Base-by-base conservation (phyloP, 1,284 basidiomycete genomes). In the Apiotrichum brassicae region DNA sequence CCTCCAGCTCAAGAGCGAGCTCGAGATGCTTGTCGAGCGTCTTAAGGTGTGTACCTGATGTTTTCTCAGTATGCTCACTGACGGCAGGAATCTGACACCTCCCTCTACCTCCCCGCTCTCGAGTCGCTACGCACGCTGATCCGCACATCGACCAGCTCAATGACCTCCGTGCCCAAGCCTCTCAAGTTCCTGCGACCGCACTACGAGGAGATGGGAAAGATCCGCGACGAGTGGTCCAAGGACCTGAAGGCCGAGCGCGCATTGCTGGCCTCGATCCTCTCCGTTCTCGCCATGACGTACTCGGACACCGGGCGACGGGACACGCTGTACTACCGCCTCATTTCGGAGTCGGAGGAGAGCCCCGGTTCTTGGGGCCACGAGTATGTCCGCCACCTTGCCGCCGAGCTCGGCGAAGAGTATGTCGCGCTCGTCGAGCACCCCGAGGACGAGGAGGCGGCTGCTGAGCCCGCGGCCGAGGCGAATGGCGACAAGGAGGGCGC, bases 161-260 rank as follows among this genome's bases (percentile, higher is more conserved):
- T 99, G 94, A 99, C 95, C n/a, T 94, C 90, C 14, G 95, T 99
- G 13, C 95, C 95, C 3, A 98, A 99, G 77, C 95, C 95, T 30
- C 81, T 99, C 57, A 99, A 99, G 75, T 99, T 98, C 76, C 81
- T 99, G 42, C 85, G 93, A 54, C 94, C 93, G 24, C 87, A 93
- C 68, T 98, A 95, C 71, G 86, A 87, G 36, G 86, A 86, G 56
- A 79, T 99, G 47, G 88, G 92, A 70, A 75, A 76, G 32, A 76
- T 94, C 19, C 86, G 90, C 71, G 85, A 88, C 54, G 78, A 79
- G 41, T 97, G 90, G 90, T 65, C 81, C 9, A 58, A 58, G 7
- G 56, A 28, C 56, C 80, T 62, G 83, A 85, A 37, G 32, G 83
- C 86, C 61, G 81, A 91, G 76, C 87, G 87, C 79, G 90, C 87